Conservation (phyloP, 768 basidiomycete genomes). For the Strobilomyces dryophilus region DNA sequence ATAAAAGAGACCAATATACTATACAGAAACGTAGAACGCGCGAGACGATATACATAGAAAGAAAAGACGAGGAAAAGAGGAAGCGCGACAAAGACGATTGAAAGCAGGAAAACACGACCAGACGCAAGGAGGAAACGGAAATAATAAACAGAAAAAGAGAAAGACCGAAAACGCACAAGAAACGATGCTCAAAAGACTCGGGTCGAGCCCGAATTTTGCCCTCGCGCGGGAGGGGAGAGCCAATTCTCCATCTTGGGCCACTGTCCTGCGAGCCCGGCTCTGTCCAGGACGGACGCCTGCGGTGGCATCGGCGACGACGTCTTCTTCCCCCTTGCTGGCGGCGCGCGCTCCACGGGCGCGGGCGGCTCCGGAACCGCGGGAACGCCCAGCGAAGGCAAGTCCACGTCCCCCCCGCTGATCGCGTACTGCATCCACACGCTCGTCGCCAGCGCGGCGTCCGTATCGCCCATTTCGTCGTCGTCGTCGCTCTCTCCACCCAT, state of each 20-base stretch:
- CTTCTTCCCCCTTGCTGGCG: conserved; percentile 16
- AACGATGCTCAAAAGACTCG: conserved; percentile 24
- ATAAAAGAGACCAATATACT: conserved; percentile 11
- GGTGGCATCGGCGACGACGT: conserved; percentile 15
- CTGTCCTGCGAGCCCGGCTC: conserved; percentile 25
- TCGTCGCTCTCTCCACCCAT: conserved; percentile 19
- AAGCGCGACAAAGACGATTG: neutral
- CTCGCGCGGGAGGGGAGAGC: conserved; percentile 27
- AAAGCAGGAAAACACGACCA: neutral
- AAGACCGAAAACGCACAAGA: neutral
- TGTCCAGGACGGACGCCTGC: conserved; percentile 24
- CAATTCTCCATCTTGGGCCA: conserved; percentile 36
- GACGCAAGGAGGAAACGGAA: neutral
- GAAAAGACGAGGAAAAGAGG: neutral
- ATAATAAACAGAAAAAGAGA: neutral
- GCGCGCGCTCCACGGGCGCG: conserved; percentile 3
- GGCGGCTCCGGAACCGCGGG: neutral
- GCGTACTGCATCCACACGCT: conserved; percentile 31
- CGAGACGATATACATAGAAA: conserved; percentile 1
- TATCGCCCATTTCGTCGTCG: conserved; percentile 17
- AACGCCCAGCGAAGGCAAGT: too few species aligned
- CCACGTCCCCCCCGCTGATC: conserved; percentile 21
- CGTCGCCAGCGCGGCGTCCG: conserved; percentile 14
- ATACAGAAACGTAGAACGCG: conserved; percentile 20
- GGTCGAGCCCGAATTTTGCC: conserved; percentile 30